Evolutionary conservation across 2,329 filamentous ascomycete genomes (phyloP), one percentile per base, ranked within the genome.

Genomic region (Ophiostoma pallidulum): DNA sequence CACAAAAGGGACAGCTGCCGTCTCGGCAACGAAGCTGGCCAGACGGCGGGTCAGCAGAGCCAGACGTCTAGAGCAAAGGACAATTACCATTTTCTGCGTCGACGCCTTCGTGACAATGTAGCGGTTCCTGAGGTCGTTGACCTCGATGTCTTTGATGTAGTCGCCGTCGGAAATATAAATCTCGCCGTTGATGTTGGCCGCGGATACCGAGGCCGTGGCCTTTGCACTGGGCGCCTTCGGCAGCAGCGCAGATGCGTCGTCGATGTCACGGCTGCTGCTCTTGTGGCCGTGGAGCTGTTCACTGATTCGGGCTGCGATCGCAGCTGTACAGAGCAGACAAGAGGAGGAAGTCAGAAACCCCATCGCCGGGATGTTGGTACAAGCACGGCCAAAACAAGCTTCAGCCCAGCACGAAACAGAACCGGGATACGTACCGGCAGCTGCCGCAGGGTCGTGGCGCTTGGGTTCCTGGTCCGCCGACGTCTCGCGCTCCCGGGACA

Each of bases 31-130:
- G 53, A 16, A 56, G 19, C 39, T 32, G 32, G 31, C 33, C 14
- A 38, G 32, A 32, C 4, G 13, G n/a, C 19, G 20, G 28, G 43
- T 48, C 44, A 57, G 64, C 63, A 60, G 63, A 62, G 58, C 70
- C 66, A 62, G 20, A 22, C 5, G 18, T 8, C 66, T 72, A 77
- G 70, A 75, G n/a, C 76, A 28, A 78, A 77, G 69, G 68, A 83
- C 36, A 90, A 84, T 94, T 96, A 98, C 92, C 91, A 92, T 95
- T 80, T 95, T 94, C 75, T 97, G 92, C 56, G 89, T 95, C 60
- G 88, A 86, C 61, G 90, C 89, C 74, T 96, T 97, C 55, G 91
- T 98, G 71, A 98, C 77, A 65, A 90, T 84, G 67, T 98, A 98
- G 59, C 91, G 86, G 65, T 97, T 98, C 55, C 91, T 84, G 61